These are phyloP conservation scores for Gleditsia sinensis DNA, from an alignment of 306 rosid genomes.

Conservation along the genomic window DNA sequence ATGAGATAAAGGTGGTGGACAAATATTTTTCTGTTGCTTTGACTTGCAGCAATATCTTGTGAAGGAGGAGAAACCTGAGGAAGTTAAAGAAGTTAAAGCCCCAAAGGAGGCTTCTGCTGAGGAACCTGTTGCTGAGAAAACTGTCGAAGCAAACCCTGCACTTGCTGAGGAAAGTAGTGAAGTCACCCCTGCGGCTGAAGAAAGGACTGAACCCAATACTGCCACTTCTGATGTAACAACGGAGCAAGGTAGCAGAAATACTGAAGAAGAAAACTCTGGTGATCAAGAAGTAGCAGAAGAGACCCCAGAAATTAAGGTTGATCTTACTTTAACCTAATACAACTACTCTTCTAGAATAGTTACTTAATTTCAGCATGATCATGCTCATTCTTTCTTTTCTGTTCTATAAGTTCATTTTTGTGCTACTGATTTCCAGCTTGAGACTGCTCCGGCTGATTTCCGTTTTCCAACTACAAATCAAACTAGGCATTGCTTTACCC, in stretches of 20 bases:
- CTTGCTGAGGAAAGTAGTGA: slow-evolving; percentile 52
- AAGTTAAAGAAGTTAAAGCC: slow-evolving; percentile 65
- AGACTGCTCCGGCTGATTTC: slow-evolving; percentile 94
- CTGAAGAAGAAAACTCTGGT: slow-evolving; percentile 46
- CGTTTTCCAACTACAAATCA: slow-evolving; percentile 98
- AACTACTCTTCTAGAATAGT: not conserved
- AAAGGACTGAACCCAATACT: slow-evolving; percentile 33
- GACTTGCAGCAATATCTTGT: slow-evolving; percentile 66
- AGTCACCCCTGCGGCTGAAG: slow-evolving; percentile 45
- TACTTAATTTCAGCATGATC: not conserved
- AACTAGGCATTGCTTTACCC: slow-evolving; percentile 98
- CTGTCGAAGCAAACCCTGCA: slow-evolving; percentile 46
- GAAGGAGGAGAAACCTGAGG: slow-evolving; percentile 59
- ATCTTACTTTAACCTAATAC: slow-evolving; percentile 18
- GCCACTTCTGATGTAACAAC: slow-evolving; percentile 22
- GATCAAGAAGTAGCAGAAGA: slow-evolving; percentile 69
- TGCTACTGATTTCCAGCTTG: slow-evolving; percentile 66
- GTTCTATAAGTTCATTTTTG: slow-evolving; percentile 14
- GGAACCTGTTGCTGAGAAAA: slow-evolving; percentile 49
- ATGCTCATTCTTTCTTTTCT: not conserved
- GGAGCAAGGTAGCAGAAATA: slow-evolving; percentile 55
- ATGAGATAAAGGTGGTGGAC: slow-evolving; percentile 2
- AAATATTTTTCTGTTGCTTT: slow-evolving; percentile 13
- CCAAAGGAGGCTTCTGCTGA: slow-evolving; percentile 44
- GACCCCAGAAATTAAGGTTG: slow-evolving; percentile 79